These are phyloP conservation scores for Amylostereum areolatum DNA, from an alignment of 1,284 basidiomycete species.

Conservation along the genomic window DNA sequence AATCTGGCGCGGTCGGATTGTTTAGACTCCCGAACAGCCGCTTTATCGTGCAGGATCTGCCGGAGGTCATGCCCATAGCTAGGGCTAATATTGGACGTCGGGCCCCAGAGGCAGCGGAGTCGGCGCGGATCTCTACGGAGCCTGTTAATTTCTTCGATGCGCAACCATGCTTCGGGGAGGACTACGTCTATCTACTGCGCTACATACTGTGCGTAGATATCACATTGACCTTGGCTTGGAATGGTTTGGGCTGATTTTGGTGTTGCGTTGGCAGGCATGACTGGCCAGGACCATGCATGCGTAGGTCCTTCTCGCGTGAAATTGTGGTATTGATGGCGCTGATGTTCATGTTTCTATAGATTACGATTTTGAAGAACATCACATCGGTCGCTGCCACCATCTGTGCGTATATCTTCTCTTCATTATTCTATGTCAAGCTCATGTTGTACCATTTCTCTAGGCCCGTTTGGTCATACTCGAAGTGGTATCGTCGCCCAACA, in stretches of 20 bases:
- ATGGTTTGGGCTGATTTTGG: too few relatives aligned
- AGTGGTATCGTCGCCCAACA: slow-evolving; percentile 6
- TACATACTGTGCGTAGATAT: slow-evolving; percentile 11
- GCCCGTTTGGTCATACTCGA: slow-evolving; percentile 10
- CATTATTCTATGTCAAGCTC: too few relatives aligned
- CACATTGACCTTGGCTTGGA: not conserved
- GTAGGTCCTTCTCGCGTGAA: slow-evolving; percentile 5
- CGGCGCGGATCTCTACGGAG: slow-evolving; percentile 6
- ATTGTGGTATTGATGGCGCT: not conserved
- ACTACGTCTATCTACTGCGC: slow-evolving; percentile 11
- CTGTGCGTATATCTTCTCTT: slow-evolving; percentile 6
- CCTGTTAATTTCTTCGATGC: slow-evolving; percentile 12
- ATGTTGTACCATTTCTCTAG: too few relatives aligned
- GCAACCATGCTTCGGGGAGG: slow-evolving; percentile 9
- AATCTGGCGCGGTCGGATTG: too few relatives aligned
- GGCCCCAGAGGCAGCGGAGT: not conserved
- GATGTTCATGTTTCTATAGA: slow-evolving; percentile 1
- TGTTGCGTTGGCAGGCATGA: slow-evolving; percentile 13
- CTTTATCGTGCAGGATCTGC: slow-evolving; percentile 12
- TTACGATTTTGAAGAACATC: slow-evolving; percentile 9
- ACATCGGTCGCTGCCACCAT: slow-evolving; percentile 1
- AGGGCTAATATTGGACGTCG: slow-evolving; percentile 3
- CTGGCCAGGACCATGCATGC: slow-evolving; percentile 12
- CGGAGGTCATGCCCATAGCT: slow-evolving; percentile 10
- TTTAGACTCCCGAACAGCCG: slow-evolving; percentile 10